Base-by-base conservation (phyloP, 352 stramenopile species). In the Pythium rishiriense region DNA sequence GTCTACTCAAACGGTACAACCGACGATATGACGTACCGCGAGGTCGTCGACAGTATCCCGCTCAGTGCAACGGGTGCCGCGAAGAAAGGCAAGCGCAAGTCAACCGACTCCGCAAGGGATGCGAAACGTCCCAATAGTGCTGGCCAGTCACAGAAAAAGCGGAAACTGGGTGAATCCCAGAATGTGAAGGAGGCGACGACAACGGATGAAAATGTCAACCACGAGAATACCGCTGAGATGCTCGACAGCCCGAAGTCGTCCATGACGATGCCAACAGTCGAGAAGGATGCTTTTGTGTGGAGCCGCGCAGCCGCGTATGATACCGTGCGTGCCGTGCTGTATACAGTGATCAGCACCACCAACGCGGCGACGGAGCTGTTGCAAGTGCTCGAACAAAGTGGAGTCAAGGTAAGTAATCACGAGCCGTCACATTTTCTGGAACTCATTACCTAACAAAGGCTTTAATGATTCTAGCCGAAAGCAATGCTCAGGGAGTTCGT, bases 21-120 rank as follows among this genome's bases (percentile, higher is more conserved):
- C 21, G 74, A 70, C 24, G 83, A 93, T 61, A 71, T 91, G 49
- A 72, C 76, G 45, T 88, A 88, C 42, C 52, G 81, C 19, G 59
- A 93, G 59, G 78, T 90, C 29, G 66, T 85, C 5, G 72, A 85
- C n/a, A 89, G 73, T 58, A 79, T 88, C 39, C 76, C 79, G 14
- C 62, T 76, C 47, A 68, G 58, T 15, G 4, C 49, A 6, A 31
- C 50, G 11, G 43, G 49, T 4, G 11, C 29, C 9, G 65, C 62
- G 4, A 70, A 66, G 25, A 60, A n/a, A n/a, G 81, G 74, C 58
- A 90, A 87, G 66, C 74, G 78, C 25, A 86, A 82, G 45, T 26
- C 46, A 4, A 25, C 42, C 1, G 53, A 59, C n/a, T 45, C 33
- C 24, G 22, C 8, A 7, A 19, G 31, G 31, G 31, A 2, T 17